Conservation (phyloP, 345 rosid genomes). For the Bruguiera parviflora region DNA sequence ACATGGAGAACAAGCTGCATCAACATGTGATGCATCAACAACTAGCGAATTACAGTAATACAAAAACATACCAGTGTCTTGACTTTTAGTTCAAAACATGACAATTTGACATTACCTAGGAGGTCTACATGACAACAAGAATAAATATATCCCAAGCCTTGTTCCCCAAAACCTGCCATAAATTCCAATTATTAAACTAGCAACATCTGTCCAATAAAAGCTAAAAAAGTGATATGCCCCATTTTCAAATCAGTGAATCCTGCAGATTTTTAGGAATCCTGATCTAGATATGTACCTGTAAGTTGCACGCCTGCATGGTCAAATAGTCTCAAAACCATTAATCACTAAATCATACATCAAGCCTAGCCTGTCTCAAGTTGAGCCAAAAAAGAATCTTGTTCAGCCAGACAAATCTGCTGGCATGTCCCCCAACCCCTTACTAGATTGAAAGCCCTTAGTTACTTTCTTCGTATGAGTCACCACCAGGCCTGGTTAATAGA, state of each 20-base stretch:
- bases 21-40: no score
- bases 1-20: background rate
- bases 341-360: slow-evolving; percentile 21
- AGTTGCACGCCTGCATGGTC: background rate
- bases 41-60: no score
- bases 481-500: slow-evolving; percentile 8
- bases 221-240: background rate
- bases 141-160: slow-evolving; percentile 3
- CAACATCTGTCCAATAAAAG: slow-evolving; percentile 2
- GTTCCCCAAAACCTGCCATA: slow-evolving; percentile 6
- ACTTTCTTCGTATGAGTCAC: background rate
- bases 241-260: slow-evolving; percentile 7
- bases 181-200: slow-evolving; percentile 7
- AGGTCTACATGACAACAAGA: slow-evolving; percentile 16
- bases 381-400: slow-evolving; percentile 30
- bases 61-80: background rate
- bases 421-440: slow-evolving; percentile 35
- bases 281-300: background rate
- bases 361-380: slow-evolving; percentile 22
- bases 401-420: slow-evolving; percentile 38
- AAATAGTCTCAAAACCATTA: background rate
- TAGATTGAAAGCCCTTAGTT: background rate
- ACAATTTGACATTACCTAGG: slow-evolving; percentile 2
- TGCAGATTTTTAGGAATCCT: background rate
- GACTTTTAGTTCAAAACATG: background rate